These are phyloP conservation scores for Penicillium sp. DNA, from an alignment of 2,329 filamentous ascomycete species.

Conservation along the genomic window DNA sequence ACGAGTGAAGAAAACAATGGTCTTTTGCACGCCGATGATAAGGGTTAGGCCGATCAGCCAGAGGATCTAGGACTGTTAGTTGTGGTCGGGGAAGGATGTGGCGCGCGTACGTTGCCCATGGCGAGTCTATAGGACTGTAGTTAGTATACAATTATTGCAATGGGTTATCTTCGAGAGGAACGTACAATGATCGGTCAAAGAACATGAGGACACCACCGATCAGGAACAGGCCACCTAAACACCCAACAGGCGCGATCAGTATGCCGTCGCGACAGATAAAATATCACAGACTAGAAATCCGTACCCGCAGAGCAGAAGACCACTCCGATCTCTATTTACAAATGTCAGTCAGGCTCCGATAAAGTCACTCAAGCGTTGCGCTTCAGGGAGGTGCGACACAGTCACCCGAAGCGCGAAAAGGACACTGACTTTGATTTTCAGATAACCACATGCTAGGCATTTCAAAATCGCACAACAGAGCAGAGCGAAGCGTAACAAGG, in stretches of 20 bases:
- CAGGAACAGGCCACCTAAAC: slow-evolving; percentile 83
- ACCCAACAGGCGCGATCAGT: neutral
- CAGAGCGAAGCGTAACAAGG: neutral
- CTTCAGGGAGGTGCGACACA: neutral
- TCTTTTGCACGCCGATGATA: slow-evolving; percentile 89
- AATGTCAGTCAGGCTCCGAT: slow-evolving; percentile 16
- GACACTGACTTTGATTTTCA: slow-evolving; percentile 79
- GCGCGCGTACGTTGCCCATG: slow-evolving; percentile 77
- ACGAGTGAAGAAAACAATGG: slow-evolving; percentile 87
- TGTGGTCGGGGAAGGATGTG: neutral
- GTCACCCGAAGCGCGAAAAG: neutral
- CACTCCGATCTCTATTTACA: slow-evolving; percentile 77
- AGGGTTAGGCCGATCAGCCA: slow-evolving; percentile 95
- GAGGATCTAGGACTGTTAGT: slow-evolving; percentile 63
- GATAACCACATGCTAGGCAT: slow-evolving; percentile 96
- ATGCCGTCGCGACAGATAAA: neutral
- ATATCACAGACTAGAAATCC: slow-evolving; percentile 27
- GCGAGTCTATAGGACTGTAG: slow-evolving; percentile 60
- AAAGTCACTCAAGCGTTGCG: neutral
- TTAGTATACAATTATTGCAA: slow-evolving; percentile 3
- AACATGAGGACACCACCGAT: slow-evolving; percentile 92
- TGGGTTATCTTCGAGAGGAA: slow-evolving; percentile 16
- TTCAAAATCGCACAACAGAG: slow-evolving; percentile 25
- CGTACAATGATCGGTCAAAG: slow-evolving; percentile 92
- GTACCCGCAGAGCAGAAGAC: slow-evolving; percentile 96